Evolutionary conservation across 2,329 filamentous ascomycete species (phyloP).

Genomic region (Hymenoscyphus salicellus): DNA sequence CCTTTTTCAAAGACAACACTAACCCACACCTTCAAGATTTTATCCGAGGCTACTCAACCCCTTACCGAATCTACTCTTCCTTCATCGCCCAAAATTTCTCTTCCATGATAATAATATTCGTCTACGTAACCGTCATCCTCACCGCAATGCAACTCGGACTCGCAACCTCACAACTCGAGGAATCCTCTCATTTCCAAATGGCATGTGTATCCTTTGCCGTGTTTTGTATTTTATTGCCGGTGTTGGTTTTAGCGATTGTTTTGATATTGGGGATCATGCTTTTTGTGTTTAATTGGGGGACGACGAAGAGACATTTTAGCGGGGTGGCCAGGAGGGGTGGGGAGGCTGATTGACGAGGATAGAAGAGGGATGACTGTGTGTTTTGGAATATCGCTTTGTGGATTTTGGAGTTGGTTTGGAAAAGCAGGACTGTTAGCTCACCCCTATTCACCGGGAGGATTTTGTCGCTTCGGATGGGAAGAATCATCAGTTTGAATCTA

Average conservation of each 20-base stretch:
- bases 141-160: constrained; percentile 51
- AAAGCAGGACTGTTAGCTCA: no score
- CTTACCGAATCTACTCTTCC: constrained; percentile 36
- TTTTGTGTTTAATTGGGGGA: constrained; percentile 7
- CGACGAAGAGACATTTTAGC: constrained; percentile 18
- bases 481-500: no score
- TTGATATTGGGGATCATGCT: neutral
- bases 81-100: constrained; percentile 45
- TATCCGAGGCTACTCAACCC: constrained; percentile 16
- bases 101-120: constrained; percentile 40
- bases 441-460: no score
- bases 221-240: constrained; percentile 45
- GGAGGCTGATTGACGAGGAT: neutral
- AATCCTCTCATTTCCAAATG: constrained; percentile 41
- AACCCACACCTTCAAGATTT: neutral
- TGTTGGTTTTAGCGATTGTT: constrained; percentile 12
- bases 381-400: no score
- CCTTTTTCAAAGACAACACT: neutral
- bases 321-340: neutral
- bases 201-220: constrained; percentile 48
- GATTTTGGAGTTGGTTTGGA: no score
- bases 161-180: constrained; percentile 36
- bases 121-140: constrained; percentile 46
- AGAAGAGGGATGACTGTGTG: no score
- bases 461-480: no score